Evolutionary conservation across 345 rosid species (phyloP), one percentile per base, ranked within the genome.

Genomic region (Physaria fendleri): DNA sequence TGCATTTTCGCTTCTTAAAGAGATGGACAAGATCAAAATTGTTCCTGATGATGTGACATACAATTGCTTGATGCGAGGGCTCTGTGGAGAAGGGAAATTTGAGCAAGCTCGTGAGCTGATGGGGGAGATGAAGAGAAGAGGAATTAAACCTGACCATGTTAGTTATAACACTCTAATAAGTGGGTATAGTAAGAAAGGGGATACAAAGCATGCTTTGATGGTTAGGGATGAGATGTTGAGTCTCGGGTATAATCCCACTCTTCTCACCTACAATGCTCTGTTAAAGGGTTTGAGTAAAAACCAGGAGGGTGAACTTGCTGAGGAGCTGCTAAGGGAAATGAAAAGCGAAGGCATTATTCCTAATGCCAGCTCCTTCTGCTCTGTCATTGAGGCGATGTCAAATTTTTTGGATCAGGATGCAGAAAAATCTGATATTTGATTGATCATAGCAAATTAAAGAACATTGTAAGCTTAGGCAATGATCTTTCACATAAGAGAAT

Each of bases 161-260:
- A 89, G 88, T 74, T 93, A 83, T 66, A 93, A 87, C 68, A 87
- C 99, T 34, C 70, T 93, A 14, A 89, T 89, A 52, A 89, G 95
- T 65, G 97, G 91, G 16, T 82, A 93, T 60, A 82, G 95, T 57
- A 89, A 72, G 77, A 79, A 79, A 71, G 95, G 99, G 4, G 87
- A 93, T 62, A 73, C 79, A 66, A 79, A 82, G 66, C 90, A 81
- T 56, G 99, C 97, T 16, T 65, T 86, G 14, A 77, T 74, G 62
- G 86, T 84, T 58, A 73, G 81, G n/a, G 86, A 89, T 69, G 95
- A 89, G 81, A 93, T 93, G 99, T 13, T 81, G 76, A 79, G 75
- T 65, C 62, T 73, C n/a, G 97, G 95, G 32, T 93, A 87, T 69
- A 77, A 83, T 75, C 97, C 96, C 8, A 87, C 95, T 15, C 81